Conservation (phyloP, 2,329 filamentous ascomycete species). For the Trichoderma endophyticum region DNA sequence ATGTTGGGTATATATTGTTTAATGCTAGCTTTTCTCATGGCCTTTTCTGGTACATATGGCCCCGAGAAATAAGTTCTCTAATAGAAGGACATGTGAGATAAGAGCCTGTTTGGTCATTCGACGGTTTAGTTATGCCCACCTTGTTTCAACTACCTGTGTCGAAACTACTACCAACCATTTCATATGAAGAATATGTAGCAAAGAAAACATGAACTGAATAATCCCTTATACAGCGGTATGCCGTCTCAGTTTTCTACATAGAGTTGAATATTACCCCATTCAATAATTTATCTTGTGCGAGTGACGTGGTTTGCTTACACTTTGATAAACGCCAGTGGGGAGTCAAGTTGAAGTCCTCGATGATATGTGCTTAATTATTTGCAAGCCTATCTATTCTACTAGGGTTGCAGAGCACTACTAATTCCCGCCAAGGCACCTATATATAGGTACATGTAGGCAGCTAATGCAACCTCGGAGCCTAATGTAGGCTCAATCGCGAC, state of each 20-base stretch:
- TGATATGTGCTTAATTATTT: background rate
- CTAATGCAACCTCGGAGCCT: background rate
- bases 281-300: background rate
- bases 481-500: background rate
- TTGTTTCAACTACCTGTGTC: background rate
- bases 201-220: background rate
- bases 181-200: background rate
- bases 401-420: too few species aligned
- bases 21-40: background rate
- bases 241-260: background rate
- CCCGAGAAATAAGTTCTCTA: background rate
- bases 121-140: background rate
- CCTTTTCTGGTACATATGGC: background rate
- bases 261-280: background rate
- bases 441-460: background rate
- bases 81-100: background rate
- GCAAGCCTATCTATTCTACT: too few species aligned
- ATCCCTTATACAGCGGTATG: background rate
- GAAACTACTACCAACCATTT: too few species aligned
- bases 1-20: background rate
- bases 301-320: background rate
- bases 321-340: background rate
- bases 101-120: background rate
- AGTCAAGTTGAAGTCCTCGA: background rate
- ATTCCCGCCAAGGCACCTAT: background rate